phyloP scores from a whole-genome alignment of 179 eudicot genomes.

The Heliamphora pulchella region DNA sequence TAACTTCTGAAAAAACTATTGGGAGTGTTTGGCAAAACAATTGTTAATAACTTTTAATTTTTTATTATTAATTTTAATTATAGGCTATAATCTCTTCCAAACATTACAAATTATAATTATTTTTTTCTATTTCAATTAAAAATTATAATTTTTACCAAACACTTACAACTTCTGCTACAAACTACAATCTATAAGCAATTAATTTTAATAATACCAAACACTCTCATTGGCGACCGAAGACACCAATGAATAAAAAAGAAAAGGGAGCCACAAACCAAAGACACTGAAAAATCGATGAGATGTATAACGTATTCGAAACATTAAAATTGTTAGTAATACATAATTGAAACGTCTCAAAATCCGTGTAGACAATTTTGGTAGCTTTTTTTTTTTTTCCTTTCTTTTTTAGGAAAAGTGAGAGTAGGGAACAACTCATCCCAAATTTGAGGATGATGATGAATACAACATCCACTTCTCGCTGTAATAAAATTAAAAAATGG shows the following conservation, averaged over 20 bases:
- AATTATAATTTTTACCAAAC: too few relatives aligned
- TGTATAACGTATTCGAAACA: background rate
- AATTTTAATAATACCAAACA: too few relatives aligned
- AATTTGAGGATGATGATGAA: slow-evolving; percentile 8
- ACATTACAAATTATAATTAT: too few relatives aligned
- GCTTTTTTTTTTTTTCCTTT: background rate
- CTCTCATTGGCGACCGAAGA: too few relatives aligned
- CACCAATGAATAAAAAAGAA: background rate
- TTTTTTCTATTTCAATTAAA: too few relatives aligned
- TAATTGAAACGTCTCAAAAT: background rate
- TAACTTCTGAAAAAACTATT: too few relatives aligned
- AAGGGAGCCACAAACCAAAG: background rate
- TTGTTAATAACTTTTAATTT: too few relatives aligned
- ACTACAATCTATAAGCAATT: too few relatives aligned
- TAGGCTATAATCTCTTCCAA: too few relatives aligned
- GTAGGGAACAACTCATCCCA: slow-evolving; percentile 6
- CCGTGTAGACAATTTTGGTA: background rate
- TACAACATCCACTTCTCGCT: slow-evolving; percentile 23
- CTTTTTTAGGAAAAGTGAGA: background rate
- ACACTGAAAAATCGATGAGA: background rate
- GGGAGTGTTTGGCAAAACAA: too few relatives aligned
- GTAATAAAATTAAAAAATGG: slow-evolving; percentile 3
- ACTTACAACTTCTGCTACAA: too few relatives aligned
- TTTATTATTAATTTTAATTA: too few relatives aligned
- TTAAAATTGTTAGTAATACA: slow-evolving; percentile 6